Conservation (phyloP, 1,284 basidiomycete genomes). For the Grifola frondosa region DNA sequence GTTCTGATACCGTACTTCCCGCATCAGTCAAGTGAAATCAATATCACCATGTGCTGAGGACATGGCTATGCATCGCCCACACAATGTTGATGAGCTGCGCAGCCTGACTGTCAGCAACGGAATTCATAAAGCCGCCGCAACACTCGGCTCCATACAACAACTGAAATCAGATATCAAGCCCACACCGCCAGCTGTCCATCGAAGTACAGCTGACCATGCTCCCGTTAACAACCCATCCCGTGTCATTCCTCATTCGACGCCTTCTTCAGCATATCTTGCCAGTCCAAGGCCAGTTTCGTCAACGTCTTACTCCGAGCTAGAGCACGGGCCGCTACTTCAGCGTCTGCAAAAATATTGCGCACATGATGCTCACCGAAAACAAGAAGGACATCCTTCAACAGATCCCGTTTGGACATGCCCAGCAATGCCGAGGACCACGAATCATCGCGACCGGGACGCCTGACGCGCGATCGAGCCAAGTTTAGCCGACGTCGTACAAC, state of each 20-base stretch:
- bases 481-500: slow-evolving; percentile 1
- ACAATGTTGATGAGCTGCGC: too few relatives aligned
- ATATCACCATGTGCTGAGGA: too few relatives aligned
- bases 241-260: slow-evolving; percentile 43
- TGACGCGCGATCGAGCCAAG: slow-evolving; percentile 34
- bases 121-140: too few relatives aligned
- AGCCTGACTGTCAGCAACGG: too few relatives aligned
- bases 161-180: too few relatives aligned
- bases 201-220: too few relatives aligned
- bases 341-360: background rate
- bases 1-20: too few relatives aligned
- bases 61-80: too few relatives aligned
- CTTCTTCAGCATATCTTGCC: slow-evolving; percentile 74
- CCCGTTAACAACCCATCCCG: too few relatives aligned
- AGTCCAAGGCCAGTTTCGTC: slow-evolving; percentile 70
- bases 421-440: slow-evolving; percentile 66
- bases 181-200: too few relatives aligned
- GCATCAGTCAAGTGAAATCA: too few relatives aligned
- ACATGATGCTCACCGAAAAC: slow-evolving; percentile 60
- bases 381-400: slow-evolving; percentile 76
- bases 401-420: slow-evolving; percentile 74
- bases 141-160: too few relatives aligned
- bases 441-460: slow-evolving; percentile 65
- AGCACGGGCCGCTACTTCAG: slow-evolving; percentile 1
- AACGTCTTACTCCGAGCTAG: slow-evolving; percentile 72